These are phyloP conservation scores for Eudorina sp. DNA, from an alignment of 139 green algal species.

Conservation along the genomic window DNA sequence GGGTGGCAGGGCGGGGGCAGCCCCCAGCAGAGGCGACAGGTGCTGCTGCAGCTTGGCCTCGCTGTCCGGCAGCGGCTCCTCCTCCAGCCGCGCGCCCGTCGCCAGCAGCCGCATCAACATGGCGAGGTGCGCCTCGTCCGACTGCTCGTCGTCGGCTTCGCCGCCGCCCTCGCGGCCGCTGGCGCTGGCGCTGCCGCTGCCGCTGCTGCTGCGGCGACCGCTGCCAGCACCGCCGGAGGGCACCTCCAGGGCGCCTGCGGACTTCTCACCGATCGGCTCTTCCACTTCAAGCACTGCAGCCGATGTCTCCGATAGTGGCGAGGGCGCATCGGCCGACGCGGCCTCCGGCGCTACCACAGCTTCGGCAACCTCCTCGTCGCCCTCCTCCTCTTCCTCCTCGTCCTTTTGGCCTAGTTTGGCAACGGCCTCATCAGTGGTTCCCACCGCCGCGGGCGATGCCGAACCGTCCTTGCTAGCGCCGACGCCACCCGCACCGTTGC, in stretches of 20 bases:
- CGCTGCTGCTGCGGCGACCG: not conserved
- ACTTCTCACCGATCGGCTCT: not conserved
- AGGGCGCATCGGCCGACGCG: too few species aligned
- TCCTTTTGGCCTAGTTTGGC: too few species aligned
- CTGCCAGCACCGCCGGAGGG: not conserved
- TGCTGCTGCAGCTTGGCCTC: conserved; percentile 19
- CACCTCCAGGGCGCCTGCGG: not conserved
- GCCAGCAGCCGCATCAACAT: conserved; percentile 44
- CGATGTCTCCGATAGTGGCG: too few species aligned
- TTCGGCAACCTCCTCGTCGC: too few species aligned
- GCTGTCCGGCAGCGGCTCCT: conserved; percentile 41
- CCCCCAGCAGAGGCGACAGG: not conserved
- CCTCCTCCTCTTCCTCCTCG: not conserved
- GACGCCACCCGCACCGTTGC: not conserved
- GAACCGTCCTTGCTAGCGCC: too few species aligned
- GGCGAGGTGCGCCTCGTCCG: conserved; percentile 19
- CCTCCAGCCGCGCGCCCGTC: conserved; percentile 27
- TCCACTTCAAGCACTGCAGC: too few species aligned
- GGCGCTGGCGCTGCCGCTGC: not conserved
- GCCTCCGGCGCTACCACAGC: too few species aligned
- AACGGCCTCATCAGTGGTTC: too few species aligned
- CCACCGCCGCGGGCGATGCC: not conserved
- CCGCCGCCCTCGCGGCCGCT: conserved; percentile 9
- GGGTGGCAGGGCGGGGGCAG: too few species aligned
- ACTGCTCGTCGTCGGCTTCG: conserved; percentile 24